A percentile compares a stretch with the other conserved stretches of the same genome.
Conservation (phyloP, 116 monocot species). For the Iris pallida region DNA sequence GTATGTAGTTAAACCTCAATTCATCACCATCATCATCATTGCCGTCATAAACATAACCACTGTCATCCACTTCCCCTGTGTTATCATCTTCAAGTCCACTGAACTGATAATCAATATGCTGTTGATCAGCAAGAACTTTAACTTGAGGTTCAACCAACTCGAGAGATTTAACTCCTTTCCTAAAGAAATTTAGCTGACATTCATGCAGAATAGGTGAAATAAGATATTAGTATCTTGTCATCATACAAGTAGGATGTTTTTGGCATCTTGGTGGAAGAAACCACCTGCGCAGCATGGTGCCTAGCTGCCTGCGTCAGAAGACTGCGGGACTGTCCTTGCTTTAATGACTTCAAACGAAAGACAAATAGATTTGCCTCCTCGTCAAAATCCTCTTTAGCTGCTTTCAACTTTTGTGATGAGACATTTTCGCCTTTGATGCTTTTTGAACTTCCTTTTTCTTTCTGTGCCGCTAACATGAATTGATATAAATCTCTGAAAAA, state of each 20-base stretch:
- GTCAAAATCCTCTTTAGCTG: slow-evolving; percentile 55
- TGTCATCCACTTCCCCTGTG: slow-evolving; percentile 25
- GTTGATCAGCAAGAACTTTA: slow-evolving; percentile 56
- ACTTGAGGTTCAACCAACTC: slow-evolving; percentile 78
- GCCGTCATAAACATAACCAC: slow-evolving; percentile 11
- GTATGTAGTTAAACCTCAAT: slow-evolving; percentile 32
- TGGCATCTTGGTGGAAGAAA: background rate
- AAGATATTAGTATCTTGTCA: background rate
- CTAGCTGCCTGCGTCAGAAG: slow-evolving; percentile 82
- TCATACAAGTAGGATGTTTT: background rate
- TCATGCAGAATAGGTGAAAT: background rate
- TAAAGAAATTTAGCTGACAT: slow-evolving; percentile 78
- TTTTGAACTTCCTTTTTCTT: slow-evolving; percentile 44
- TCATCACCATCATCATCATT: slow-evolving; percentile 31
- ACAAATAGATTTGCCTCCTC: slow-evolving; percentile 66
- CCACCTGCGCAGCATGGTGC: slow-evolving; percentile 92
- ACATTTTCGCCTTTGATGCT: slow-evolving; percentile 38
- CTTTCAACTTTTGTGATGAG: slow-evolving; percentile 53
- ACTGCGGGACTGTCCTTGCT: slow-evolving; percentile 81
- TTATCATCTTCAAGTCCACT: slow-evolving; percentile 61
- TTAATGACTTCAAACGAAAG: slow-evolving; percentile 81
- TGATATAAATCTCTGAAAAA: slow-evolving; percentile 47
- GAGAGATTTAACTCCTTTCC: slow-evolving; percentile 58
- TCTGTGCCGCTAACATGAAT: slow-evolving; percentile 42
- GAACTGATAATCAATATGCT: slow-evolving; percentile 86